Percentiles rank a stretch among this genome's conserved stretches.
Conservation (phyloP, 345 rosid genomes). For the Trapa bicornis region DNA sequence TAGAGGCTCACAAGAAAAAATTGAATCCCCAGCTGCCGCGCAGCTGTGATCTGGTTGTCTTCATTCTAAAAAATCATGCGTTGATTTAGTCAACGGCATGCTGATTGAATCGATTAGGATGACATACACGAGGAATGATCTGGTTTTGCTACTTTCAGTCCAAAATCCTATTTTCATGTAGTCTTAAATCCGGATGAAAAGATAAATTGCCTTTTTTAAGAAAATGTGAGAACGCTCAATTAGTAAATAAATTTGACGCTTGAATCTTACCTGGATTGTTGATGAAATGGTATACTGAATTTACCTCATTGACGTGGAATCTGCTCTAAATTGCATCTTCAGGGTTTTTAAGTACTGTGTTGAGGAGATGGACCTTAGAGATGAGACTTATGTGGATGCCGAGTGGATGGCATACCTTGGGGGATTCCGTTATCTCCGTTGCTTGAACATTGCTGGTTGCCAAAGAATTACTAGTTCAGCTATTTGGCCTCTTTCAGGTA, state of each 20-base stretch:
- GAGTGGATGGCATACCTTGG: constrained; percentile 95
- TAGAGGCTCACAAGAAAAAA: not conserved
- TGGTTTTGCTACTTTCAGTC: not conserved
- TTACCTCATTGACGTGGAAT: not conserved
- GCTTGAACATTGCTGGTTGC: constrained; percentile 58
- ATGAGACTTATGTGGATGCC: constrained; percentile 57
- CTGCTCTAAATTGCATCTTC: constrained; percentile 9
- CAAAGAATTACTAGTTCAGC: constrained; percentile 51
- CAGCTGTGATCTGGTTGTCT: not conserved
- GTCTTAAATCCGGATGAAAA: not conserved
- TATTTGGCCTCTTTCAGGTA: constrained; percentile 70
- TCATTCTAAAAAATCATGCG: not conserved
- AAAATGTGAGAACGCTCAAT: not conserved
- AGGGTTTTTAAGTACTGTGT: constrained; percentile 65
- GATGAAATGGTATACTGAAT: not conserved
- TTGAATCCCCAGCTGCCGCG: not conserved
- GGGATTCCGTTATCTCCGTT: constrained; percentile 45
- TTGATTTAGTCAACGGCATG: not conserved
- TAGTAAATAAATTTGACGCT: not conserved
- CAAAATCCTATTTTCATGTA: not conserved
- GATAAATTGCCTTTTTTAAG: not conserved
- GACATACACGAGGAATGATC: not conserved
- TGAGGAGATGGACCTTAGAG: constrained; percentile 65
- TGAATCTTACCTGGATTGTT: not conserved
- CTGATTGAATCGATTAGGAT: not conserved